Evolutionary conservation across 2,329 filamentous ascomycete species (phyloP).

Genomic region (Apiospora kogelbergensis): DNA sequence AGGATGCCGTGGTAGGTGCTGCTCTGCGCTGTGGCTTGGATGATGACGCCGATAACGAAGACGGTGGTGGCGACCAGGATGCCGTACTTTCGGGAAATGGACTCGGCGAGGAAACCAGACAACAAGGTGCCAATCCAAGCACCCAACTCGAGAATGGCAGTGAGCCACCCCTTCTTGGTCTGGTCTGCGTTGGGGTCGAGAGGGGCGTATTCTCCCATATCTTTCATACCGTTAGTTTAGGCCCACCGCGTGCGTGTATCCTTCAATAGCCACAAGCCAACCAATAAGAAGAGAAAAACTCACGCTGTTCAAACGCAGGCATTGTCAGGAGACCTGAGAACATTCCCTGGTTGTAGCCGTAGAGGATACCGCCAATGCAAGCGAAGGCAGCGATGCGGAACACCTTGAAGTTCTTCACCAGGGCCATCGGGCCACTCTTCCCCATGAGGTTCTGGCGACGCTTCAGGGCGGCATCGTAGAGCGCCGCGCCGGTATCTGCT

Average conservation of each 20-base stretch:
- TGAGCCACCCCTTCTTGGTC: slow-evolving; percentile 60
- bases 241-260: background rate
- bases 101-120: slow-evolving; percentile 71
- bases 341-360: slow-evolving; percentile 77
- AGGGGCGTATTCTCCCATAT: slow-evolving; percentile 56
- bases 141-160: slow-evolving; percentile 71
- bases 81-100: slow-evolving; percentile 66
- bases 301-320: slow-evolving; percentile 52
- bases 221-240: slow-evolving; percentile 28
- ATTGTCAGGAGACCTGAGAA: slow-evolving; percentile 69
- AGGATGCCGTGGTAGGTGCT: slow-evolving; percentile 62
- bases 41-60: slow-evolving; percentile 69
- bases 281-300: slow-evolving; percentile 20
- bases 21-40: slow-evolving; percentile 63
- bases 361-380: slow-evolving; percentile 61
- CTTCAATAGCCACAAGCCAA: slow-evolving; percentile 7
- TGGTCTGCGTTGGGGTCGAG: slow-evolving; percentile 43
- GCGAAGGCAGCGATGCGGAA: slow-evolving; percentile 62
- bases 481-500: slow-evolving; percentile 35
- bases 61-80: slow-evolving; percentile 65
- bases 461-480: slow-evolving; percentile 42
- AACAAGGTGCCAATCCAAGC: slow-evolving; percentile 74
- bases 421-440: slow-evolving; percentile 39
- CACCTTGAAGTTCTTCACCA: slow-evolving; percentile 61
- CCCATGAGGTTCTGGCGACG: slow-evolving; percentile 44